phyloP scores from a whole-genome alignment of 108 stramenopile genomes.

The Discostella pseudostelligera region DNA sequence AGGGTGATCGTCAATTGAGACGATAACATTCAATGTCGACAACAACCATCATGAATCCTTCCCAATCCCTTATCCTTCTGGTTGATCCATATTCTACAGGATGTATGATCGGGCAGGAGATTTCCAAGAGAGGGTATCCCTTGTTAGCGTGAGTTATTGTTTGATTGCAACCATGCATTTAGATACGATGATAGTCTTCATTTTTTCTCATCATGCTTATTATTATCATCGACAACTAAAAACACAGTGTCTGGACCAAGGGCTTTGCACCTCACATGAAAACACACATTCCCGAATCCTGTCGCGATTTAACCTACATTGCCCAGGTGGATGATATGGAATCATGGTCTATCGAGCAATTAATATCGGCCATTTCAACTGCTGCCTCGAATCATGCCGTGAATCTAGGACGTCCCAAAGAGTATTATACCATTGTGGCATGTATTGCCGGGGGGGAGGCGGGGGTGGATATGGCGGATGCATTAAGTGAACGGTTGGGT shows the following conservation, averaged over 20 bases:
- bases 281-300: constrained; percentile 60
- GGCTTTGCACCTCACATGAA: constrained; percentile 28
- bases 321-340: constrained; percentile 57
- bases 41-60: constrained; percentile 37
- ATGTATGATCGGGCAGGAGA: constrained; percentile 80
- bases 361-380: constrained; percentile 33
- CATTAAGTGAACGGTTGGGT: constrained; percentile 60
- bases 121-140: constrained; percentile 70
- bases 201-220: background rate
- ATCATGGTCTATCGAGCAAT: constrained; percentile 43
- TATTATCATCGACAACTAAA: background rate
- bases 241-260: constrained; percentile 8
- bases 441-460: constrained; percentile 86
- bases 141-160: constrained; percentile 46
- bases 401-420: constrained; percentile 6
- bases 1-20: too few species aligned
- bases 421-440: constrained; percentile 44
- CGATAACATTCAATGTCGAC: too few species aligned
- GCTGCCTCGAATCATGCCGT: constrained; percentile 5
- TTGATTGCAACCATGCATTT: background rate
- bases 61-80: constrained; percentile 58
- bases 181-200: background rate
- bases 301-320: constrained; percentile 59
- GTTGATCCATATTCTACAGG: constrained; percentile 90
- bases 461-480: constrained; percentile 78